A percentile compares a stretch with the other conserved stretches of the same genome.
These are phyloP conservation scores for Dothidotthia symphoricarpi DNA, from an alignment of 2,329 filamentous ascomycete genomes.

Conservation along the genomic window DNA sequence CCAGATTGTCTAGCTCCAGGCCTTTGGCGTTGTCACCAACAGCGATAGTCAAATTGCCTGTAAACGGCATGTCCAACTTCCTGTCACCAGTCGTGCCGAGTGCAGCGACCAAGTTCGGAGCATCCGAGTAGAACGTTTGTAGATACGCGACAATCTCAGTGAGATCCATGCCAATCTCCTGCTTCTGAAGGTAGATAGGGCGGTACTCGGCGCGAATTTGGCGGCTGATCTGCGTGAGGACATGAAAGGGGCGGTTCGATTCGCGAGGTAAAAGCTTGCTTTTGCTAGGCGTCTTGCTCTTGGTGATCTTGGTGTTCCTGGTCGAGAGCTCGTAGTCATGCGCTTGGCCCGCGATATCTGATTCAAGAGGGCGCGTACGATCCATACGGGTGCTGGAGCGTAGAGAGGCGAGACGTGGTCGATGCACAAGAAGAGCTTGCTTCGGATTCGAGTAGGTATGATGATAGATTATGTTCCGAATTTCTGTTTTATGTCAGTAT, in stretches of 20 bases:
- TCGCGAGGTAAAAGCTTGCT: constrained; percentile 4
- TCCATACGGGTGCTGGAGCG: constrained; percentile 24
- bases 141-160: constrained; percentile 20
- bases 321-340: constrained; percentile 8
- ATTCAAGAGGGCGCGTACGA: constrained; percentile 13
- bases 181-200: constrained; percentile 20
- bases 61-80: constrained; percentile 18
- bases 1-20: constrained; percentile 9
- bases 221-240: constrained; percentile 27
- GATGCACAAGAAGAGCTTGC: constrained; percentile 27
- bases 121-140: constrained; percentile 19
- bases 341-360: constrained; percentile 14
- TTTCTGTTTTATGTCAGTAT: constrained; percentile 18
- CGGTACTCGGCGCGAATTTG: constrained; percentile 29
- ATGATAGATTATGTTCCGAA: constrained; percentile 31
- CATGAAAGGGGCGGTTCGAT: constrained; percentile 25
- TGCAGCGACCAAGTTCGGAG: constrained; percentile 1
- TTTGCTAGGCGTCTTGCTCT: constrained; percentile 3
- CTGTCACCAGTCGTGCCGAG: constrained; percentile 4
- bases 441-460: constrained; percentile 6
- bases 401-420: constrained; percentile 25
- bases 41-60: constrained; percentile 31
- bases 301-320: not conserved
- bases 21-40: constrained; percentile 14
- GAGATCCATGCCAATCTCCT: constrained; percentile 32